These are phyloP conservation scores for Scheffersomyces illinoinensis DNA, from an alignment of 1,139 yeast species.

Conservation along the genomic window DNA sequence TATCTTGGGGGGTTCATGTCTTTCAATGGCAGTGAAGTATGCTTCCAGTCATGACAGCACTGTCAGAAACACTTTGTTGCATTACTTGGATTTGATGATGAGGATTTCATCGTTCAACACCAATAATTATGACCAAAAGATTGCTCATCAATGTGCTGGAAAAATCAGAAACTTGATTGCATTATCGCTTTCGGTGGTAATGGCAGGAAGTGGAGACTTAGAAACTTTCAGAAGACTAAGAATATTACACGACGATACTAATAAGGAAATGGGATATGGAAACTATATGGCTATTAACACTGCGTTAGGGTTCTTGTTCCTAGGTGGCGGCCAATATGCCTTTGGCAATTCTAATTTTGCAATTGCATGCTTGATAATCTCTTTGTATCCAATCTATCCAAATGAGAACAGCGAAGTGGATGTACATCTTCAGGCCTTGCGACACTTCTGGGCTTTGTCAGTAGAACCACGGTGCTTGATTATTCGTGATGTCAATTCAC, in stretches of 20 bases:
- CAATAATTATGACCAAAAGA: conserved; percentile 56
- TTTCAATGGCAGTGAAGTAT: conserved; percentile 72
- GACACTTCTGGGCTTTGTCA: conserved; percentile 91
- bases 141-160: conserved; percentile 58
- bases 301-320: conserved; percentile 82
- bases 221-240: conserved; percentile 74
- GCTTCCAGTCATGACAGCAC: conserved; percentile 66
- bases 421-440: conserved; percentile 77
- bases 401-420: conserved; percentile 43
- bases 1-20: conserved; percentile 71
- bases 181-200: conserved; percentile 66
- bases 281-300: conserved; percentile 77
- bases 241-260: conserved; percentile 60
- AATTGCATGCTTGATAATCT: conserved; percentile 69
- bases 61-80: conserved; percentile 62
- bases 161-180: conserved; percentile 62
- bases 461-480: conserved; percentile 80
- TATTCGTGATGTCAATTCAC: conserved; percentile 66
- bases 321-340: conserved; percentile 93
- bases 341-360: conserved; percentile 65
- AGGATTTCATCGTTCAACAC: conserved; percentile 51
- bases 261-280: conserved; percentile 57
- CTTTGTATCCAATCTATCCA: conserved; percentile 77
- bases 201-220: conserved; percentile 93
- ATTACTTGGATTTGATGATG: conserved; percentile 62